A percentile compares a stretch with the other conserved stretches of the same genome.
These are phyloP conservation scores for Solanum corneliomulleri DNA, from an alignment of 257 asterid genomes.

Conservation along the genomic window DNA sequence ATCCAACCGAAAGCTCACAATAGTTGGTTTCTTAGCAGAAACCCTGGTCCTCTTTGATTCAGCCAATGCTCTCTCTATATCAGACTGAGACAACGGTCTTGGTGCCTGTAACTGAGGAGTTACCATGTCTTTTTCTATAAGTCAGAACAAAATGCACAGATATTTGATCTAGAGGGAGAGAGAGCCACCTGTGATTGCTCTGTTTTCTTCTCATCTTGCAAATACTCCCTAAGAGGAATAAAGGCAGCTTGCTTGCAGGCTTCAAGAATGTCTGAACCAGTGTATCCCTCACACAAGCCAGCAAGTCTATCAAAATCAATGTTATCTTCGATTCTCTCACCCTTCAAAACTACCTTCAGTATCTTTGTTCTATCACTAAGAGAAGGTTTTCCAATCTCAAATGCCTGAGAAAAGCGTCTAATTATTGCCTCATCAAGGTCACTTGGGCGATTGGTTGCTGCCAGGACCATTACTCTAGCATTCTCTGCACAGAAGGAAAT, in stretches of 20 bases:
- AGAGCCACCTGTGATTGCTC: not conserved
- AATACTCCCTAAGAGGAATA: conserved; percentile 7
- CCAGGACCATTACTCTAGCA: conserved; percentile 18
- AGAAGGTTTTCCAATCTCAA: conserved; percentile 15
- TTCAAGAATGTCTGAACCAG: conserved; percentile 14
- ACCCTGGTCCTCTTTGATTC: conserved; percentile 1
- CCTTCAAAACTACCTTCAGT: conserved; percentile 12
- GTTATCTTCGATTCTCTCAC: conserved; percentile 3
- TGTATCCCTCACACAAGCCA: conserved; percentile 13
- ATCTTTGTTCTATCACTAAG: conserved; percentile 6
- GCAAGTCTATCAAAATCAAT: conserved; percentile 7
- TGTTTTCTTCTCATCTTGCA: conserved; percentile 13
- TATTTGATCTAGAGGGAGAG: not conserved
- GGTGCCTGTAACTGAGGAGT: conserved; percentile 4
- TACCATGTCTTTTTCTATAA: not conserved
- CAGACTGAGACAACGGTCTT: conserved; percentile 12
- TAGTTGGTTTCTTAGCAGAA: not conserved
- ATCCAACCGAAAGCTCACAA: not conserved
- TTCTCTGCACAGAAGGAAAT: conserved; percentile 2
- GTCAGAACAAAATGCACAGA: not conserved
- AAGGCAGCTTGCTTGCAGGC: conserved; percentile 15
- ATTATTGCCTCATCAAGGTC: conserved; percentile 23
- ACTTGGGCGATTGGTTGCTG: conserved; percentile 19
- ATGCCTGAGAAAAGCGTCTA: conserved; percentile 14
- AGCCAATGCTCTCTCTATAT: conserved; percentile 6